Evolutionary conservation across 352 stramenopile genomes (phyloP), one percentile per base, ranked within the genome.

Genomic region (Thraustochytrium striatum): DNA sequence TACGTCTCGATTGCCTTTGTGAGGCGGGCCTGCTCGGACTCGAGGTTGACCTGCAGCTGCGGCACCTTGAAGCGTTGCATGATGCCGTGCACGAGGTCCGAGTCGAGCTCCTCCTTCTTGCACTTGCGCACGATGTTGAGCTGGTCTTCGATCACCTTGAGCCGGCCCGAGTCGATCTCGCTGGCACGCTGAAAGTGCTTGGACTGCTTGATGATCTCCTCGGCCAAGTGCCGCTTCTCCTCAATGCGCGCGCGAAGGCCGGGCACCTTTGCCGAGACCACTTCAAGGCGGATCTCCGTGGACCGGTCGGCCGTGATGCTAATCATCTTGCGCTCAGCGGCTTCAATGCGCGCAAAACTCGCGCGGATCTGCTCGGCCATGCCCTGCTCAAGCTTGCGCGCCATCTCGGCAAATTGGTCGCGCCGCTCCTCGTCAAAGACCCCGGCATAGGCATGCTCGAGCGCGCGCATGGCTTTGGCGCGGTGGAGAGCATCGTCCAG

Each of bases 11-110:
- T 72, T 7, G 21, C 41, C 9, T 11, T 9, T 11, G 7, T n/a
- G 28, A 75, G 65, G 3, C 41, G 11, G 9, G 21, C 65, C 3
- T n/a, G 7, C 41, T 75, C 65, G 11, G 25, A 32, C 52, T 75
- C 65, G 1, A 75, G 32, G 36, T 75, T 75, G 35, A 2, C 47
- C 25, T 43, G 16, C 21, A 75, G 65, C 47, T 75, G 41, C 35
- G 43, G 43, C 44, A 75, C 65, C 41, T 72, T 72, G 65, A 75
- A 75, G 28, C 65, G 65, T 43, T 75, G 65, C 21, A 75, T 16
- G 39, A 75, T 75, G 9, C 65, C 65, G 39, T 75, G 65, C 39
- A 75, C 65, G 3, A 75, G 39, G 39, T 75, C 65, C 21, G 65
- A 75, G 30, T 75, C 65, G 19, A 75, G 25, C 47, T 75, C 65